Evolutionary conservation across 805 yeast genomes (phyloP).

Genomic region (Ogataea methanolica): DNA sequence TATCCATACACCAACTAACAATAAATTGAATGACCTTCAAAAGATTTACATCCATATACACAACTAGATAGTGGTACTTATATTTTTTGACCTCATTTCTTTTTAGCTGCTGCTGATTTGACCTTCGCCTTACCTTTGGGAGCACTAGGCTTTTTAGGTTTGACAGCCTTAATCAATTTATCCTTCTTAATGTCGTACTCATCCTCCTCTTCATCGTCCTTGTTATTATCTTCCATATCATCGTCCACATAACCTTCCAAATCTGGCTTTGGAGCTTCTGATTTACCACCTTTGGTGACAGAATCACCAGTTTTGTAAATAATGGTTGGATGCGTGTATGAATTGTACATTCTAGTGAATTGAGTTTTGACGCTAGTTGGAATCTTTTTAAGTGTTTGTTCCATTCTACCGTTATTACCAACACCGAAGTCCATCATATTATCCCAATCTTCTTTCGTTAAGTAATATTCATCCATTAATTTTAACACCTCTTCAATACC

Average conservation of each 20-base stretch:
- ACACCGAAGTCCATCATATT: constrained; percentile 76
- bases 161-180: constrained; percentile 54
- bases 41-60: no score
- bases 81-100: background rate
- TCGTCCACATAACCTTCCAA: constrained; percentile 69
- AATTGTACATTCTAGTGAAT: constrained; percentile 82
- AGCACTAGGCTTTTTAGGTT: constrained; percentile 17
- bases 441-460: constrained; percentile 93
- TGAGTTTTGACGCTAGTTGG: constrained; percentile 78
- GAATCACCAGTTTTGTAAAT: constrained; percentile 70
- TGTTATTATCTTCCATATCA: constrained; percentile 36
- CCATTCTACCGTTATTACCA: constrained; percentile 44
- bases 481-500: constrained; percentile 64
- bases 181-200: constrained; percentile 51
- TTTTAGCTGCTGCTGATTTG: constrained; percentile 5
- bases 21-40: no score
- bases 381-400: constrained; percentile 49
- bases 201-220: constrained; percentile 38
- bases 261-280: constrained; percentile 43
- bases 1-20: no score
- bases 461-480: constrained; percentile 78
- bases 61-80: background rate
- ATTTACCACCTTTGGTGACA: constrained; percentile 35
- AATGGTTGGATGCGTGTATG: constrained; percentile 75
- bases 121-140: constrained; percentile 1